Percentiles rank a stretch among this genome's conserved stretches.
Evolutionary conservation across 2,329 filamentous ascomycete species (phyloP).

Genomic region (Cucurbitaria berberidis): DNA sequence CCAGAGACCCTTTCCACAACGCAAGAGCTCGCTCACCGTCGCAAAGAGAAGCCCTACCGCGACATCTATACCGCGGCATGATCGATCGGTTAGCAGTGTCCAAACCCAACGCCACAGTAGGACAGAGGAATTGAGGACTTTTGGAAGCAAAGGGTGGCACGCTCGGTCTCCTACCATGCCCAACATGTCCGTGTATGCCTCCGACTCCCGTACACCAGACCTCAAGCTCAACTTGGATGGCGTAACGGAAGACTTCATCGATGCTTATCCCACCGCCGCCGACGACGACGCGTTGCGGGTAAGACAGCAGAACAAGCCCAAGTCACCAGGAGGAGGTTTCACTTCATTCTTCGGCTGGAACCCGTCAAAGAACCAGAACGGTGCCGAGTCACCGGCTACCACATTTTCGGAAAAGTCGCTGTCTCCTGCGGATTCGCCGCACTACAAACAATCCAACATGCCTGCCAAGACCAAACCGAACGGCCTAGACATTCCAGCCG

Average conservation of each 20-base stretch:
- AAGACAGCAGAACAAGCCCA: conserved; percentile 45
- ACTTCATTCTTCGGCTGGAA: conserved; percentile 73
- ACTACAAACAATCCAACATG: conserved; percentile 36
- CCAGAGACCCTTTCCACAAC: conserved; percentile 28
- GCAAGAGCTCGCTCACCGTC: conserved; percentile 29
- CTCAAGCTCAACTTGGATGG: conserved; percentile 46
- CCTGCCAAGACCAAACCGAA: conserved; percentile 50
- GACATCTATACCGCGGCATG: conserved; percentile 40
- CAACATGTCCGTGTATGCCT: conserved; percentile 45
- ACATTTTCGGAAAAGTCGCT: conserved; percentile 66
- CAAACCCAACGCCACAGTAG: conserved; percentile 35
- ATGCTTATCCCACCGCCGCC: conserved; percentile 42
- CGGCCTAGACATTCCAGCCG: conserved; percentile 58
- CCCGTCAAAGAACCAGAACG: conserved; percentile 57
- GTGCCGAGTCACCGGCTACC: conserved; percentile 65
- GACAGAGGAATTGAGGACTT: conserved; percentile 33
- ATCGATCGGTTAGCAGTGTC: conserved; percentile 44
- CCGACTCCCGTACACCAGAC: conserved; percentile 35
- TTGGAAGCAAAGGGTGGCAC: conserved; percentile 28
- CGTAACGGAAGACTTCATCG: conserved; percentile 45
- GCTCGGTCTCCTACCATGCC: conserved; percentile 48
- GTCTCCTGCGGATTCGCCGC: conserved; percentile 65
- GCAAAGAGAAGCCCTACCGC: conserved; percentile 14
- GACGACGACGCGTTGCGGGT: conserved; percentile 26
- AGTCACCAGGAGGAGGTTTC: conserved; percentile 60